phyloP scores from a whole-genome alignment of 352 stramenopile species.

The Achlya hypogyna region DNA sequence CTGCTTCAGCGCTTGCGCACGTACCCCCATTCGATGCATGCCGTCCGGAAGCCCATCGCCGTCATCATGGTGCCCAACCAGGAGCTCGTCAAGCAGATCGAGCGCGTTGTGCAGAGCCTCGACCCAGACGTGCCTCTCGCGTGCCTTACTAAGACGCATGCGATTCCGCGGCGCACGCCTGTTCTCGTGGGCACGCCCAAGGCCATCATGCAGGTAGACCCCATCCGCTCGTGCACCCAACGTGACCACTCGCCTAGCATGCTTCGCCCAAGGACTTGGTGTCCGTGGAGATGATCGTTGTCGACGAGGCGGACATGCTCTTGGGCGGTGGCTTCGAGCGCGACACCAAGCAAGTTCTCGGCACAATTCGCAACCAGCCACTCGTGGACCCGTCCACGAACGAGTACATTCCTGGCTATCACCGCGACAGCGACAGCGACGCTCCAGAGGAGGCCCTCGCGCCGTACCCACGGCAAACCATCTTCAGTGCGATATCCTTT shows the following conservation, averaged over 20 bases:
- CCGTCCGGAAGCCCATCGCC: slow-evolving; percentile 40
- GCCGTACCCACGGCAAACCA: slow-evolving; percentile 35
- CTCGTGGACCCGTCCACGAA: slow-evolving; percentile 41
- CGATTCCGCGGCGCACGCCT: slow-evolving; percentile 29
- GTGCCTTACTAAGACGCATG: slow-evolving; percentile 42
- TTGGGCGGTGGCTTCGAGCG: slow-evolving; percentile 61
- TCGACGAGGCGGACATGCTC: slow-evolving; percentile 79
- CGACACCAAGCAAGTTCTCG: slow-evolving; percentile 73
- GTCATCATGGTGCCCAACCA: slow-evolving; percentile 82
- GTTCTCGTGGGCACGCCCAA: slow-evolving; percentile 58
- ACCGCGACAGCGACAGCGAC: slow-evolving; percentile 8
- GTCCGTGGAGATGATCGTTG: slow-evolving; percentile 60
- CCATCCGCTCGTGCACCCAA: not conserved
- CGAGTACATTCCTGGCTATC: slow-evolving; percentile 1
- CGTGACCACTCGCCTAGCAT: not conserved
- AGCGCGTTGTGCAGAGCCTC: slow-evolving; percentile 33
- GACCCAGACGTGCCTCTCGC: slow-evolving; percentile 43
- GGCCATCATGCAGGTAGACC: slow-evolving; percentile 39
- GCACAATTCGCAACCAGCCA: slow-evolving; percentile 71
- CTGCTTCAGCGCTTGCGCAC: slow-evolving; percentile 56
- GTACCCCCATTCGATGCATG: slow-evolving; percentile 26
- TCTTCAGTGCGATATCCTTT: slow-evolving; percentile 78
- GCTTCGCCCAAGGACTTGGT: slow-evolving; percentile 60
- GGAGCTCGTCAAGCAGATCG: slow-evolving; percentile 76
- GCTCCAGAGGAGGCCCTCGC: slow-evolving; percentile 27